A percentile compares a stretch with the other conserved stretches of the same genome.
phyloP scores from a whole-genome alignment of 208 protist species.

The Crithidia bombi region DNA sequence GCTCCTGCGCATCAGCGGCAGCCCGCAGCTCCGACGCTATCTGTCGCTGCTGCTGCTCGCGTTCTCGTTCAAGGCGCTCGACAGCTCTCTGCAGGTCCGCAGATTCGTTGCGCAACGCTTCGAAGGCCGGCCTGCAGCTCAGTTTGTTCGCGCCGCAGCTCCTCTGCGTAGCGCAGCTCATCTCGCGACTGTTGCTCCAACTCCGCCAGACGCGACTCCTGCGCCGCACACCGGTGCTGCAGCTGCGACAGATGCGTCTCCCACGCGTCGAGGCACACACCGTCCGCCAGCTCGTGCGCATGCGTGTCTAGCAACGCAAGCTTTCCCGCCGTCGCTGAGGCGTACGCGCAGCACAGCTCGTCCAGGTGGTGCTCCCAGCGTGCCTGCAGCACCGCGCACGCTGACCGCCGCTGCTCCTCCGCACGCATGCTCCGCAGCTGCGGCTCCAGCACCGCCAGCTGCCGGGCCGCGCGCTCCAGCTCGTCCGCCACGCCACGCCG shows the following conservation, averaged over 20 bases:
- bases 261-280: not conserved
- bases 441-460: conserved; percentile 1
- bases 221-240: not conserved
- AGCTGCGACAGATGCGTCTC: not conserved
- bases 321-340: conserved; percentile 3
- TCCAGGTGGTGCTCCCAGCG: not conserved
- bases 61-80: not conserved
- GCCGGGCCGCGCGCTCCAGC: conserved; percentile 1
- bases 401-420: not conserved
- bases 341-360: conserved; percentile 11
- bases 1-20: not conserved
- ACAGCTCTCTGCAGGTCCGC: not conserved
- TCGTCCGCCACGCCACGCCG: not conserved
- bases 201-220: not conserved
- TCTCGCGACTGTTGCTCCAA: not conserved
- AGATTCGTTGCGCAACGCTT: not conserved
- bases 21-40: not conserved
- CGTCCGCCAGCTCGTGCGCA: not conserved
- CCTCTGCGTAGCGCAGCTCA: not conserved
- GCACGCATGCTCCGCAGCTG: not conserved
- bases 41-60: not conserved
- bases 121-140: not conserved
- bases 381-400: not conserved
- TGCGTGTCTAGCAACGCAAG: conserved; percentile 1
- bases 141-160: not conserved